phyloP scores from a whole-genome alignment of 768 basidiomycete species.

The Leccinum arenicola region DNA sequence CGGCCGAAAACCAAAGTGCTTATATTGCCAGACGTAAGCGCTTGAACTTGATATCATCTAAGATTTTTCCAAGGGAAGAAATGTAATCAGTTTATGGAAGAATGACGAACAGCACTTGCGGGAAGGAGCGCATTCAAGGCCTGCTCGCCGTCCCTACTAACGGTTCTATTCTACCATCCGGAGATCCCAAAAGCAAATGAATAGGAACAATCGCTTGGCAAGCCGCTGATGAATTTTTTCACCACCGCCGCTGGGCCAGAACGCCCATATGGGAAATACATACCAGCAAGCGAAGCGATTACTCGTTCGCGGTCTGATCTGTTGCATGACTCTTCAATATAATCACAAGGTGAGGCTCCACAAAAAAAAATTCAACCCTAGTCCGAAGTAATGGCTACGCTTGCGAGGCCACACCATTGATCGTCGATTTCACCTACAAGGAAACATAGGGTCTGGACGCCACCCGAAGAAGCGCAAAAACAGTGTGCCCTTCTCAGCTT shows the following conservation, averaged over 20 bases:
- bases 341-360: neutral
- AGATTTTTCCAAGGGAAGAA: neutral
- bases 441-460: slow-evolving; percentile 35
- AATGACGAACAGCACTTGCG: slow-evolving; percentile 8
- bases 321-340: neutral
- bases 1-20: slow-evolving; percentile 9
- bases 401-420: slow-evolving; percentile 22
- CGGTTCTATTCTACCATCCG: slow-evolving; percentile 4
- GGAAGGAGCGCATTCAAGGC: slow-evolving; percentile 11
- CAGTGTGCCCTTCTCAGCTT: slow-evolving; percentile 13
- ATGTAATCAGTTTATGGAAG: slow-evolving; percentile 9
- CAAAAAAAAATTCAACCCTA: neutral
- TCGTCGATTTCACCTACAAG: slow-evolving; percentile 34
- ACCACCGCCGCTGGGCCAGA: neutral
- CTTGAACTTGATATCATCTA: neutral
- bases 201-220: slow-evolving; percentile 1
- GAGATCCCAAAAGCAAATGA: slow-evolving; percentile 7
- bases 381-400: slow-evolving; percentile 16
- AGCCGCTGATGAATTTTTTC: neutral
- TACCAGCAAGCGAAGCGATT: slow-evolving; percentile 1
- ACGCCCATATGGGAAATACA: neutral
- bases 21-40: slow-evolving; percentile 25
- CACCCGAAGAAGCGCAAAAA: slow-evolving; percentile 12
- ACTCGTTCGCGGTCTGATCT: neutral
- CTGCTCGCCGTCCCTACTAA: slow-evolving; percentile 4